Base-by-base conservation (phyloP, 768 basidiomycete species). In the Tylopilus rubrobrunneus region DNA sequence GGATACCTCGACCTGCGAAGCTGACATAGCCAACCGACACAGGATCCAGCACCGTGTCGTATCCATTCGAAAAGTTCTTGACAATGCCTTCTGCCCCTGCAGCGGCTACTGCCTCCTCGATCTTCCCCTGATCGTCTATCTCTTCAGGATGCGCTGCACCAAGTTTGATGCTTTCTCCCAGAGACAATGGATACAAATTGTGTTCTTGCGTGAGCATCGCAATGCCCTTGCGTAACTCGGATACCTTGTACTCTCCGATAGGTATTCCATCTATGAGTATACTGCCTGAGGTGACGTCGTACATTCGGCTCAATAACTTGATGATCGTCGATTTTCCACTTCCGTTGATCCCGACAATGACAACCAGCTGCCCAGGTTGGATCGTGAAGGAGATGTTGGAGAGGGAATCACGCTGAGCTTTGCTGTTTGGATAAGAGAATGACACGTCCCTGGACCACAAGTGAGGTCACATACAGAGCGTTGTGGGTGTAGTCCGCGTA, bases 391-490 rank as follows among this genome's bases (percentile, higher is more conserved):
- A 65, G 4, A 71, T 61, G n/a, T 58, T 21, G 45, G 58, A 48
- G 53, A 72, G 54, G 23, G 67, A 70, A 0, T 55, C 29, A 11
- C 50, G 59, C 23, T 61, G 54, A 15, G 63, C 54, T 17, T 61
- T 57, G 48, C 67, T 69, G 21, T 72, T 76, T 0, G 82, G 81
- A 57, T 86, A 86, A 10, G 69, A 63, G 53, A 85, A 85, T 0
- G 69, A 68, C 0, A 85, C 74, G 47, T 82, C 61, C 19, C 84
- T 85, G 39, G 2, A 34, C 5, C n/a, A 11, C n/a, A 34, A 8
- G n/a, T 31, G 8, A 43, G 10, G 2, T 9, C 17, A 10, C n/a
- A 14, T n/a, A 25, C 4, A 23, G 5, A 11, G 15, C 14, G 1
- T 27, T 43, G 28, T 11, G 31, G 15, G 31, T 2, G 8, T 8